phyloP scores from a whole-genome alignment of 495 filamentous ascomycete species.

The Usnea hakonensis region DNA sequence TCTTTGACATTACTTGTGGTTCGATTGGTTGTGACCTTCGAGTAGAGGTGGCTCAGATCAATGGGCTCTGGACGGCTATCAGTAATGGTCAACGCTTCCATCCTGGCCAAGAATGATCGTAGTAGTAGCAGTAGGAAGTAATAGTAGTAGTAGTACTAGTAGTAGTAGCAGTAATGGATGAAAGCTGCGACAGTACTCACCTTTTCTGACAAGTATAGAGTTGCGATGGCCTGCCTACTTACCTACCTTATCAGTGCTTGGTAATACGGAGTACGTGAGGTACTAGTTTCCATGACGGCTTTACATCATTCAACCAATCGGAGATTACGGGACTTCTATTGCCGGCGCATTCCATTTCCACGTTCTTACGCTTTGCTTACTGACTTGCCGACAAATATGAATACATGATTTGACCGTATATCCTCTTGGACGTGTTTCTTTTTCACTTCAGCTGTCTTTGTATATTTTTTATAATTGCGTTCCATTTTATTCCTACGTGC shows the following conservation, averaged over 20 bases:
- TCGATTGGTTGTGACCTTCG: constrained; percentile 56
- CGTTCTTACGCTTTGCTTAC: neutral
- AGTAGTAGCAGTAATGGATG: too few relatives aligned
- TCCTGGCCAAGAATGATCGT: neutral
- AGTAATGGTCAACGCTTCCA: constrained; percentile 4
- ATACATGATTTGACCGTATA: neutral
- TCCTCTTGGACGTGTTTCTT: too few relatives aligned
- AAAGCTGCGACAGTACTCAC: too few relatives aligned
- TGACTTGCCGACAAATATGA: neutral
- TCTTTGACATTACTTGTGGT: constrained; percentile 58
- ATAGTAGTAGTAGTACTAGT: neutral
- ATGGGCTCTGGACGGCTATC: constrained; percentile 41
- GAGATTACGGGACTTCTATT: neutral
- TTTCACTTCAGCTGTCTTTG: too few relatives aligned
- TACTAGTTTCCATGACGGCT: neutral
- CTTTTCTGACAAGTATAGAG: neutral
- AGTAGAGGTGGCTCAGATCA: constrained; percentile 75
- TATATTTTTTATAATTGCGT: too few relatives aligned
- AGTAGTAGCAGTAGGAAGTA: neutral
- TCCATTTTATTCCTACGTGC: neutral
- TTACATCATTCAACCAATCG: neutral
- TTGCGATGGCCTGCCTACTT: neutral
- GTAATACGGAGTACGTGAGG: neutral
- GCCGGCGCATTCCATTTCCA: neutral
- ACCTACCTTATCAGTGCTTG: constrained; percentile 2